phyloP scores from a whole-genome alignment of 805 yeast genomes.

The Saccharomycodes ludwigii region DNA sequence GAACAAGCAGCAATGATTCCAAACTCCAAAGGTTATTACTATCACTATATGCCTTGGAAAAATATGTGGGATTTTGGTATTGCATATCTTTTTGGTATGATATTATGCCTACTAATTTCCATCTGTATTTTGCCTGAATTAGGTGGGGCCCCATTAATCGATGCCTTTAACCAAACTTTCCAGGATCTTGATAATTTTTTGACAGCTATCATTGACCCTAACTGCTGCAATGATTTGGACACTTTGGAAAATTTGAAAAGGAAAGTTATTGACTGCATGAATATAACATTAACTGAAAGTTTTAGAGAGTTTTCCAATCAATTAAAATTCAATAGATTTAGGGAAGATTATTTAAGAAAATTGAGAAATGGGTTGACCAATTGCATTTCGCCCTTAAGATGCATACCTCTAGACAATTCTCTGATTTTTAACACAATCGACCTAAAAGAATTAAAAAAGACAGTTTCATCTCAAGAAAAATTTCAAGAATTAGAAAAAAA shows the following conservation, averaged over 20 bases:
- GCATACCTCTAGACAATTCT: constrained; percentile 23
- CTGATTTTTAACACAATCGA: constrained; percentile 12
- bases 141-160: constrained; percentile 26
- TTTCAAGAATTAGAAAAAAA: neutral
- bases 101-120: constrained; percentile 26
- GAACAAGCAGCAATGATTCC: neutral
- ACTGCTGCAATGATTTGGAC: constrained; percentile 9
- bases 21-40: constrained; percentile 6
- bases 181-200: constrained; percentile 17
- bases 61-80: constrained; percentile 30
- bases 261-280: constrained; percentile 21
- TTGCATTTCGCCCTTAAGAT: constrained; percentile 28
- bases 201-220: constrained; percentile 12
- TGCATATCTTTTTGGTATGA: constrained; percentile 33
- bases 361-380: constrained; percentile 33
- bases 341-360: constrained; percentile 20
- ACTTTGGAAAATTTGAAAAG: constrained; percentile 15
- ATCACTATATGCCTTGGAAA: constrained; percentile 20
- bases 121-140: constrained; percentile 27
- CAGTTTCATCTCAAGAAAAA: neutral
- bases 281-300: constrained; percentile 26
- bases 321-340: constrained; percentile 24
- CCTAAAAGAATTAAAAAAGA: constrained; percentile 8
- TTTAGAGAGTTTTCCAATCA: constrained; percentile 34
- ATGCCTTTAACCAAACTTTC: constrained; percentile 16